phyloP scores from a whole-genome alignment of 164 flowering plant genomes.

The Aristolochia californica region DNA sequence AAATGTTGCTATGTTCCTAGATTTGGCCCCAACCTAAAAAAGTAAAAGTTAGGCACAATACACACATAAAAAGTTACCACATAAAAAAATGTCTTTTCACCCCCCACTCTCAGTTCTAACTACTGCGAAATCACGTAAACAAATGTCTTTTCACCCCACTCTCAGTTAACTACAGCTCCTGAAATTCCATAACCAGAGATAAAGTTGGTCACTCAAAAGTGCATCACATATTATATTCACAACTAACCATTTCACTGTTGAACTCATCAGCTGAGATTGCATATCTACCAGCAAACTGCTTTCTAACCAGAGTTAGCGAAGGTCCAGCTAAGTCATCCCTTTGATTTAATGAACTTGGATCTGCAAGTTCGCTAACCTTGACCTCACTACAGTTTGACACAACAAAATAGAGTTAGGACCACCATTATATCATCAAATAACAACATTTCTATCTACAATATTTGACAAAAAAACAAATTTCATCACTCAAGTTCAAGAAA shows the following conservation, averaged over 20 bases:
- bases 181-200: too few species aligned
- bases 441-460: neutral
- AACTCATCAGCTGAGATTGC: constrained; percentile 89
- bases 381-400: constrained; percentile 40
- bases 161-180: too few species aligned
- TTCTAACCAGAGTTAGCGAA: constrained; percentile 48
- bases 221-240: neutral
- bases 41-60: too few species aligned
- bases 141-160: too few species aligned
- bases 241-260: constrained; percentile 72
- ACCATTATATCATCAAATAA: neutral
- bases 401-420: neutral
- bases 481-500: neutral
- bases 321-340: constrained; percentile 31
- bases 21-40: too few species aligned
- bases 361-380: constrained; percentile 37
- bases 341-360: constrained; percentile 24
- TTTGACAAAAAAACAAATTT: too few species aligned
- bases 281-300: constrained; percentile 75
- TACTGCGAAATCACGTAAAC: too few species aligned
- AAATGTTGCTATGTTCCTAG: too few species aligned
- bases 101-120: too few species aligned
- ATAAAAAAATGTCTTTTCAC: too few species aligned
- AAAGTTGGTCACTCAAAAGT: neutral
- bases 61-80: too few species aligned